phyloP scores from a whole-genome alignment of 371 early-diverging fungal species.

The Saksenaea vasiformis region DNA sequence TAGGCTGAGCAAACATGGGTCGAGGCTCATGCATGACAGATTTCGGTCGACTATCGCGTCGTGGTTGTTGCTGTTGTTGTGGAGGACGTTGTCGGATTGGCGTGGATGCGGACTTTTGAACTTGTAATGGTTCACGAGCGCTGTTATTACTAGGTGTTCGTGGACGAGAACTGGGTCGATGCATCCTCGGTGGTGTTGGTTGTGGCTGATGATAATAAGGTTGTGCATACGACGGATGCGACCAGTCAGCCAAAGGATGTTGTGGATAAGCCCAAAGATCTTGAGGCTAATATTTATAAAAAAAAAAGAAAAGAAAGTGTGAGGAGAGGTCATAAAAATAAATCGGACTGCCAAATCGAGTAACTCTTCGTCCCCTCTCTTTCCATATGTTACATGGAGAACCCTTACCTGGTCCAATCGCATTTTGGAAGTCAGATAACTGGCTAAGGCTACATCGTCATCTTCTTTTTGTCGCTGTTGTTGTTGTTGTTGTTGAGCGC shows the following conservation, averaged over 20 bases:
- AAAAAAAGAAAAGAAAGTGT: constrained; percentile 17
- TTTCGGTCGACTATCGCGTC: constrained; percentile 10
- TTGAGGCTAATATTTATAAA: constrained; percentile 13
- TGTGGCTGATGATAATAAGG: constrained; percentile 18
- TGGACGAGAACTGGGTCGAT: constrained; percentile 17
- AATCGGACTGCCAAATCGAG: constrained; percentile 8
- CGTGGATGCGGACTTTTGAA: constrained; percentile 37
- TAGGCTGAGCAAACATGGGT: constrained; percentile 14
- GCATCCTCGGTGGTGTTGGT: constrained; percentile 14
- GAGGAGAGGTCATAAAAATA: constrained; percentile 14
- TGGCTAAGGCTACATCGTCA: constrained; percentile 27
- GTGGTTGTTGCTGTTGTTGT: constrained; percentile 9
- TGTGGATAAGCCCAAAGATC: constrained; percentile 25
- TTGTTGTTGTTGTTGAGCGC: constrained; percentile 1
- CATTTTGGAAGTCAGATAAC: constrained; percentile 22
- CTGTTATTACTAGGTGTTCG: constrained; percentile 24
- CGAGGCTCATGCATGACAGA: constrained; percentile 17
- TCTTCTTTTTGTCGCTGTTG: constrained; percentile 10
- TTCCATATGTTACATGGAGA: constrained; percentile 6
- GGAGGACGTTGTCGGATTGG: constrained; percentile 13
- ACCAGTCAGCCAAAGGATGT: constrained; percentile 10
- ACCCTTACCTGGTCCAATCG: constrained; percentile 28
- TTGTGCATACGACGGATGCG: constrained; percentile 12
- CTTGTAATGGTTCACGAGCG: constrained; percentile 16
- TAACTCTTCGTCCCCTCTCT: constrained; percentile 4